phyloP scores from a whole-genome alignment of 2,329 filamentous ascomycete species.

The Diaporthe australafricana region DNA sequence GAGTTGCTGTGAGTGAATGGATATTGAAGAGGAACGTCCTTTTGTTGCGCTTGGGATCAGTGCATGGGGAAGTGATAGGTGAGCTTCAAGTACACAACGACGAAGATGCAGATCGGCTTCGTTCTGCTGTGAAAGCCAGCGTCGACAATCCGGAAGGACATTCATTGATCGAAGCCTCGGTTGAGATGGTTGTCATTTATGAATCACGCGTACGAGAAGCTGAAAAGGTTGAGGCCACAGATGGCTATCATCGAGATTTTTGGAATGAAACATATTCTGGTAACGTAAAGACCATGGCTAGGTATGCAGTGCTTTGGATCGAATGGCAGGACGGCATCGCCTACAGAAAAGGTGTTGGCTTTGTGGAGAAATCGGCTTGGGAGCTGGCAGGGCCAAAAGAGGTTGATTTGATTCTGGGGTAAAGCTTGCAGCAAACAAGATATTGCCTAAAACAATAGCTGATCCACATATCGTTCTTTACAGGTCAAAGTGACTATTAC shows the following conservation, averaged over 20 bases:
- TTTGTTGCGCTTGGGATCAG: background rate
- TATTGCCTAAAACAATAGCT: no score
- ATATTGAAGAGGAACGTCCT: background rate
- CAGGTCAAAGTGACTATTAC: no score
- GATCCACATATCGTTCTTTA: no score
- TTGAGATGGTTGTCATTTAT: background rate
- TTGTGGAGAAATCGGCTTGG: background rate
- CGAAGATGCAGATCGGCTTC: background rate
- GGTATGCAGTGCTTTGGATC: conserved; percentile 13
- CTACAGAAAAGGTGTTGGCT: background rate
- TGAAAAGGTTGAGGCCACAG: background rate
- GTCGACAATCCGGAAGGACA: background rate
- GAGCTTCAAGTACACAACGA: background rate
- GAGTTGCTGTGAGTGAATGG: background rate
- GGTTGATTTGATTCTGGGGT: background rate
- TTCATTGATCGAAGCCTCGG: background rate
- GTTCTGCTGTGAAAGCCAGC: background rate
- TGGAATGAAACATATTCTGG: background rate
- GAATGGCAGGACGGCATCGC: conserved; percentile 22
- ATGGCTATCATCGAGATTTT: no score
- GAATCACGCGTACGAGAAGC: background rate
- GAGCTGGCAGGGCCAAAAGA: background rate
- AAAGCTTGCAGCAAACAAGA: no score
- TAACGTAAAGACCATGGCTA: background rate
- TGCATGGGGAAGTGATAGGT: background rate